Evolutionary conservation across 2,329 filamentous ascomycete species (phyloP).

Genomic region (Lojkania enalia): DNA sequence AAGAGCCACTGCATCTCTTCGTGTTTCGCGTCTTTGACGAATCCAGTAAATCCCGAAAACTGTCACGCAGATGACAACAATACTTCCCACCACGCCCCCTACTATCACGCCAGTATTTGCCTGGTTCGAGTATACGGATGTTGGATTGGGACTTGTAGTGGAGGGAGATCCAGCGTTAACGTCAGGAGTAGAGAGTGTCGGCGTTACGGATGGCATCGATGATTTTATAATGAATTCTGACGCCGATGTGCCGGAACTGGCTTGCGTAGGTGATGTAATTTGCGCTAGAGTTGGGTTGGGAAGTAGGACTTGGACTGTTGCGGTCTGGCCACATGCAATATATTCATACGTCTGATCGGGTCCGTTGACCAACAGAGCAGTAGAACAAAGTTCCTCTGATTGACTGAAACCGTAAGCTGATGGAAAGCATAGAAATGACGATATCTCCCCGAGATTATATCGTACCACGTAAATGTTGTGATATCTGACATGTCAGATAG

Average conservation of each 20-base stretch:
- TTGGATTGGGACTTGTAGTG: neutral
- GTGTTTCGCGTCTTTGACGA: too few species aligned
- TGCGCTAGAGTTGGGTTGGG: neutral
- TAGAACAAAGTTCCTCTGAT: constrained; percentile 12
- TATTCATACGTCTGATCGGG: constrained; percentile 20
- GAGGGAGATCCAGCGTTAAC: neutral
- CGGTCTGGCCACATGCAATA: constrained; percentile 18
- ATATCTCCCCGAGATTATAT: too few species aligned
- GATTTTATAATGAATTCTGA: neutral
- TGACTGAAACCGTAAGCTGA: neutral
- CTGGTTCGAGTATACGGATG: neutral
- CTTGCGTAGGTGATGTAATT: too few species aligned
- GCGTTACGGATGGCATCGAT: neutral
- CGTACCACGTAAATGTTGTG: constrained; percentile 19
- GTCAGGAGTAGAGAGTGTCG: neutral
- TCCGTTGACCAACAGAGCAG: constrained; percentile 15
- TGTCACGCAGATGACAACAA: neutral
- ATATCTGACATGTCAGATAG: constrained; percentile 11
- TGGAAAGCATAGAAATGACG: neutral
- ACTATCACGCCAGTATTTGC: neutral
- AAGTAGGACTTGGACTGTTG: constrained; percentile 1
- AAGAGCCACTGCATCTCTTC: too few species aligned
- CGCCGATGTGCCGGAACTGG: too few species aligned
- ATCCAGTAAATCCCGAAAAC: neutral
- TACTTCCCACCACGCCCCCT: neutral